Evolutionary conservation across 2,329 filamentous ascomycete genomes (phyloP).

Genomic region (Hymenoscyphus fraxineus): DNA sequence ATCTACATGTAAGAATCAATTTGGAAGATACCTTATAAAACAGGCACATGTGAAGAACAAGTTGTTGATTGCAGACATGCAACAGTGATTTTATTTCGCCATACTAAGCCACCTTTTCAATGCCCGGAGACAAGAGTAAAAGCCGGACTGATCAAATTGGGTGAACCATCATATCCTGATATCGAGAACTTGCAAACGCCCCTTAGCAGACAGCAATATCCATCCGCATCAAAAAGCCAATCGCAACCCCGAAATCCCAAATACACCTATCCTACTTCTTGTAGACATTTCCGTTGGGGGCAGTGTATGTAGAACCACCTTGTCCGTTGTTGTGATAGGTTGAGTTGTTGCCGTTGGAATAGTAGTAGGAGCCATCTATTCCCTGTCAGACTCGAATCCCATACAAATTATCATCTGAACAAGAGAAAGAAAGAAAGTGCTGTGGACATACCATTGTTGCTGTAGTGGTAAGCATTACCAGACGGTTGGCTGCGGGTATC

Average conservation of each 20-base stretch:
- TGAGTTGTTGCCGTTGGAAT: constrained; percentile 64
- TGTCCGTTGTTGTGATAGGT: constrained; percentile 63
- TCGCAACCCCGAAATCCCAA: not conserved
- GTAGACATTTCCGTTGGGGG: constrained; percentile 43
- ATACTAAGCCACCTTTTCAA: not conserved
- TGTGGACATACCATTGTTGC: constrained; percentile 49
- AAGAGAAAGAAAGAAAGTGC: not conserved
- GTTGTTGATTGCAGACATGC: not conserved
- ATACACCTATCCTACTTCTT: constrained; percentile 23
- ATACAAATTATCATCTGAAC: not conserved
- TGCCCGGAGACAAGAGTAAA: not conserved
- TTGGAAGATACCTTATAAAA: too few species aligned
- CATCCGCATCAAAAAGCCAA: not conserved
- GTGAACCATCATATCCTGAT: not conserved
- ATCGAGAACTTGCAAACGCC: not conserved
- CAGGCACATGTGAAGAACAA: not conserved
- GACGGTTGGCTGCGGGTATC: constrained; percentile 60
- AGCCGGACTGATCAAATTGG: not conserved
- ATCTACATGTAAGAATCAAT: too few species aligned
- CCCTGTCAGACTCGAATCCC: not conserved
- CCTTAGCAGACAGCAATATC: not conserved
- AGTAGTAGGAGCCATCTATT: constrained; percentile 68
- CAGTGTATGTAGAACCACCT: constrained; percentile 58
- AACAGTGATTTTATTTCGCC: not conserved
- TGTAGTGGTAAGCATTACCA: constrained; percentile 60